A percentile compares a stretch with the other conserved stretches of the same genome.
These are phyloP conservation scores for Angomonas ambiguus DNA, from an alignment of 208 protist species.

Conservation along the genomic window DNA sequence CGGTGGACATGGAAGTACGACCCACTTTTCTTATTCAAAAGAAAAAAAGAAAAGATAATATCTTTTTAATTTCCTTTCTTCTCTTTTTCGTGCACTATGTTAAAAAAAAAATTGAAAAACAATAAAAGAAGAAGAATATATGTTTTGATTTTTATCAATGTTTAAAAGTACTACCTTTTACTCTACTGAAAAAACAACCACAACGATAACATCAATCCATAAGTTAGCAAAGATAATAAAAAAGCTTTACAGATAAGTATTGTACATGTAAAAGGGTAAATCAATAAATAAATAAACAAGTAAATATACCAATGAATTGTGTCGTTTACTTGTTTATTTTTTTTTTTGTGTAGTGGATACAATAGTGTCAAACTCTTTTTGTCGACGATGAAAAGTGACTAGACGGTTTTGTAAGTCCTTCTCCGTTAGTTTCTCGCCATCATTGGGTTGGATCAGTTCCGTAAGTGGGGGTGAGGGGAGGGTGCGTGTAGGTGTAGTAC, in stretches of 20 bases:
- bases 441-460: not conserved
- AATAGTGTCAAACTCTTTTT: not conserved
- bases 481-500: not conserved
- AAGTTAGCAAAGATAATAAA: not conserved
- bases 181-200: not conserved
- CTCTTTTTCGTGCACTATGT: not conserved
- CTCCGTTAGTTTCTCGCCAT: not conserved
- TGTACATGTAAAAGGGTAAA: not conserved
- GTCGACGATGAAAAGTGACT: not conserved
- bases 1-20: conserved; percentile 24
- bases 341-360: not conserved
- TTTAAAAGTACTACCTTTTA: not conserved
- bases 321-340: not conserved
- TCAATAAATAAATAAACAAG: not conserved
- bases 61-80: conserved; percentile 9
- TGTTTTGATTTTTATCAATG: not conserved
- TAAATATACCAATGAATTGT: not conserved
- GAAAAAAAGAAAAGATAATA: not conserved
- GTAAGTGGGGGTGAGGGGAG: not conserved
- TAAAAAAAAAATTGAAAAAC: conserved; percentile 9
- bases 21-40: not conserved
- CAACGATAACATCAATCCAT: too few species aligned
- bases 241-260: not conserved
- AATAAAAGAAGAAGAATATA: not conserved
- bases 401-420: not conserved